Conservation (phyloP, 2,329 filamentous ascomycete species). For the Talaromyces albobiverticillius region DNA sequence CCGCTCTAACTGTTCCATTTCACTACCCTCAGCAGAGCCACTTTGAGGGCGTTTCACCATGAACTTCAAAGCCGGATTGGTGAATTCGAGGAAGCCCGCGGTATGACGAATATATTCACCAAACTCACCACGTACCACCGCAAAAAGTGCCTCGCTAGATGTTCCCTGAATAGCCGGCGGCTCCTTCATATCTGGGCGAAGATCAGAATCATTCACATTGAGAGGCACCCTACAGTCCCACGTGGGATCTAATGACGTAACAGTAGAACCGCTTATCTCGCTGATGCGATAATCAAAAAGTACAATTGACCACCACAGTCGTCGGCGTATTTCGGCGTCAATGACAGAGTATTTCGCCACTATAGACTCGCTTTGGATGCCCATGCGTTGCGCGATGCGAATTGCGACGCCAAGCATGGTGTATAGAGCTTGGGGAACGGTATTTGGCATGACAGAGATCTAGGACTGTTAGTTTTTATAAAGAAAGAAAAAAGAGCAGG, state of each 20-base stretch:
- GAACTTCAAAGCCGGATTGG: constrained; percentile 36
- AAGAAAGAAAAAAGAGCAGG: constrained; percentile 7
- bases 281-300: constrained; percentile 67
- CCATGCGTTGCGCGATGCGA: constrained; percentile 66
- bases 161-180: constrained; percentile 15
- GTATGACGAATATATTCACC: constrained; percentile 39
- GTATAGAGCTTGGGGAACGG: constrained; percentile 58
- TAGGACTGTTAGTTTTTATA: constrained; percentile 31
- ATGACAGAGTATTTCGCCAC: constrained; percentile 46
- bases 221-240: constrained; percentile 45
- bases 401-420: constrained; percentile 64
- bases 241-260: constrained; percentile 34
- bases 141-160: constrained; percentile 43
- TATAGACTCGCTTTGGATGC: constrained; percentile 62
- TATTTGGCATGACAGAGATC: constrained; percentile 57
- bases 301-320: constrained; percentile 71
- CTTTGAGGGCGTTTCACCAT: constrained; percentile 19
- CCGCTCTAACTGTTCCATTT: constrained; percentile 37
- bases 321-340: constrained; percentile 67
- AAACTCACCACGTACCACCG: constrained; percentile 43
- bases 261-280: constrained; percentile 59
- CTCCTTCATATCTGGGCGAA: constrained; percentile 13
- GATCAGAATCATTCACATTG: constrained; percentile 26
- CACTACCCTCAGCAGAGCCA: constrained; percentile 19
- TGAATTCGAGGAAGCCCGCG: constrained; percentile 46